Conservation (phyloP, 352 stramenopile genomes). For the Pythium pyrilobum region DNA sequence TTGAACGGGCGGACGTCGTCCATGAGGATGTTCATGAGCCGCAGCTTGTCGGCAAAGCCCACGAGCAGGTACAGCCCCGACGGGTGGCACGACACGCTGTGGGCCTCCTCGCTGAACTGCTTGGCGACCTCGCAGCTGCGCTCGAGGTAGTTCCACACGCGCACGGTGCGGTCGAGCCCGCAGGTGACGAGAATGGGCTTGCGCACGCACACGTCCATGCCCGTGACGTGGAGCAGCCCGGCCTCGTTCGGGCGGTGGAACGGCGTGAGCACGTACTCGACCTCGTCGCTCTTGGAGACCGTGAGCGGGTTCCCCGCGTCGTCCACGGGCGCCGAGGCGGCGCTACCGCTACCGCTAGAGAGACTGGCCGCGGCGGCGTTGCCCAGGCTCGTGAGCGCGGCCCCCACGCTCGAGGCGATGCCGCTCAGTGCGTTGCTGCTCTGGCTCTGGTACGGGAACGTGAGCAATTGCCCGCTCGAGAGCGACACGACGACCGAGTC, state of each 20-base stretch:
- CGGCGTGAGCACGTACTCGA: constrained; percentile 60
- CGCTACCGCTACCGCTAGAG: constrained; percentile 9
- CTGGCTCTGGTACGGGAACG: constrained; percentile 67
- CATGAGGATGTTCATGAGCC: constrained; percentile 90
- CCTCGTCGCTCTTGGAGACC: constrained; percentile 49
- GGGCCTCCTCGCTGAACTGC: constrained; percentile 85
- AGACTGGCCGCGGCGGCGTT: constrained; percentile 11
- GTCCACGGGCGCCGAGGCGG: too few species aligned
- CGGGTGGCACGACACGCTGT: constrained; percentile 88
- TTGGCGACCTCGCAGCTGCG: constrained; percentile 84
- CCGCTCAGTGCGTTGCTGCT: not conserved
- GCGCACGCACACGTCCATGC: constrained; percentile 90
- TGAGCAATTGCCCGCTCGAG: constrained; percentile 59
- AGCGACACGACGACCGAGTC: constrained; percentile 62
- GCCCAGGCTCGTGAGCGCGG: constrained; percentile 13
- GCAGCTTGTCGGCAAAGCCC: constrained; percentile 88
- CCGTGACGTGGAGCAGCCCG: constrained; percentile 58
- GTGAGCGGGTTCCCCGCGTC: constrained; percentile 11
- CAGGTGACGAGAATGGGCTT: constrained; percentile 91
- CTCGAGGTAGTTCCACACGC: constrained; percentile 93
- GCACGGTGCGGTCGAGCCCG: constrained; percentile 82
- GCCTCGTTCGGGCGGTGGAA: constrained; percentile 68
- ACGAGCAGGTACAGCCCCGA: constrained; percentile 88
- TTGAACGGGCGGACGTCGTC: constrained; percentile 86
- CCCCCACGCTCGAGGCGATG: constrained; percentile 10